phyloP scores from a whole-genome alignment of 1,284 basidiomycete species.

The Cryptococcus sp. region DNA sequence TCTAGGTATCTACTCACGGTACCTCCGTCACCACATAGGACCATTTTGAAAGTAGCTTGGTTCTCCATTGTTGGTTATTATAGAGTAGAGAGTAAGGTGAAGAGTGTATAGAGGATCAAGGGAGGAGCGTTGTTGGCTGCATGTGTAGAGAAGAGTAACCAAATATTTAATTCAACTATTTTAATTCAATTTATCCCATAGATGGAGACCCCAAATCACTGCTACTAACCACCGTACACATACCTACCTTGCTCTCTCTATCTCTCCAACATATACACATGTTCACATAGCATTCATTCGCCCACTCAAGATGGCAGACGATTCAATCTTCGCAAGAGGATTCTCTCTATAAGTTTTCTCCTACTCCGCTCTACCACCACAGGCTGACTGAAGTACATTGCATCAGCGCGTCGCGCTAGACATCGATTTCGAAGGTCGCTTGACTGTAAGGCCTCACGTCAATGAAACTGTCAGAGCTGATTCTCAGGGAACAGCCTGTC shows the following conservation, averaged over 20 bases:
- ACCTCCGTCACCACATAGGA: slow-evolving; percentile 92
- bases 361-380: neutral
- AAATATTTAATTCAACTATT: neutral
- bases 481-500: slow-evolving; percentile 35
- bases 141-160: neutral
- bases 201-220: neutral
- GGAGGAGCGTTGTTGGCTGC: neutral
- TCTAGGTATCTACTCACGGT: slow-evolving; percentile 61
- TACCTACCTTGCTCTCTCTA: too few species aligned
- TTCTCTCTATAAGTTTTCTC: neutral
- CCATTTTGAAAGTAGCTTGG: slow-evolving; percentile 97
- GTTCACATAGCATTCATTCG: too few species aligned
- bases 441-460: slow-evolving; percentile 18
- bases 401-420: slow-evolving; percentile 47
- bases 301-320: neutral
- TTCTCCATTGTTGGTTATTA: slow-evolving; percentile 36
- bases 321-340: neutral
- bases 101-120: neutral
- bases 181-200: neutral
- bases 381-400: neutral
- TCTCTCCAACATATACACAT: too few species aligned
- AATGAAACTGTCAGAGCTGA: slow-evolving; percentile 1
- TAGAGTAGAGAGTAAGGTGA: neutral
- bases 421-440: slow-evolving; percentile 40
- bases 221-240: too few species aligned